Evolutionary conservation across 2,329 filamentous ascomycete species (phyloP).

Genomic region (Alternaria novae-zelandiae): DNA sequence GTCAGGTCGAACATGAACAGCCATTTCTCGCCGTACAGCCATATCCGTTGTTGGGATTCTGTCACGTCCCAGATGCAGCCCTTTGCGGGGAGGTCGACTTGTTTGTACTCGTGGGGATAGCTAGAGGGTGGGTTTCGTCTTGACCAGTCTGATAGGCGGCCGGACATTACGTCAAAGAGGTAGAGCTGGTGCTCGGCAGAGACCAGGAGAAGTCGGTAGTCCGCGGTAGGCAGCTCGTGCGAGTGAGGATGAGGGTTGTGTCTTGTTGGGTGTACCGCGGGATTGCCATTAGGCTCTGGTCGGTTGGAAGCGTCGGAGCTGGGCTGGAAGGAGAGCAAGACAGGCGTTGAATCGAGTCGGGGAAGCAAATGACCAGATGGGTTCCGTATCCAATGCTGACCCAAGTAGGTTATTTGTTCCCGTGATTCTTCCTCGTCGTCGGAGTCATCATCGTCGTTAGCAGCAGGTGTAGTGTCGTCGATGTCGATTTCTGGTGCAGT

Average conservation of each 20-base stretch:
- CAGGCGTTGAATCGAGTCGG: constrained; percentile 53
- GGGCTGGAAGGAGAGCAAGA: constrained; percentile 57
- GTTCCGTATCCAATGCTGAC: constrained; percentile 77
- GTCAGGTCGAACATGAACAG: constrained; percentile 90
- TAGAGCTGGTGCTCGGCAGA: constrained; percentile 72
- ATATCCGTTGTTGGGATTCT: constrained; percentile 65
- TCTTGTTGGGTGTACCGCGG: constrained; percentile 57
- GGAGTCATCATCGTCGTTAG: constrained; percentile 41
- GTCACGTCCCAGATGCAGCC: constrained; percentile 81
- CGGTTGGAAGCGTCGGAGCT: constrained; percentile 20
- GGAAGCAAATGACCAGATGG: constrained; percentile 64
- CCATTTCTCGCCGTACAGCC: constrained; percentile 87
- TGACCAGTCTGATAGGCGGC: constrained; percentile 83
- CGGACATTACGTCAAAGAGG: constrained; percentile 79
- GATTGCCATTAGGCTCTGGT: constrained; percentile 53
- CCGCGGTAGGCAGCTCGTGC: constrained; percentile 61
- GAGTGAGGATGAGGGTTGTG: constrained; percentile 60
- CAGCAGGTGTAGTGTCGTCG: constrained; percentile 39
- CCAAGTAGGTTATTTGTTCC: constrained; percentile 59
- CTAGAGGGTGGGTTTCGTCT: constrained; percentile 77
- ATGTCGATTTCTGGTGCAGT: constrained; percentile 51
- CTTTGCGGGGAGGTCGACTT: constrained; percentile 79
- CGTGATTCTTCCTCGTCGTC: constrained; percentile 55
- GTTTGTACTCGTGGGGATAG: constrained; percentile 76
- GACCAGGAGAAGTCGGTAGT: constrained; percentile 65